Conservation (phyloP, 2,329 filamentous ascomycete genomes). For the Xylariales sp. region DNA sequence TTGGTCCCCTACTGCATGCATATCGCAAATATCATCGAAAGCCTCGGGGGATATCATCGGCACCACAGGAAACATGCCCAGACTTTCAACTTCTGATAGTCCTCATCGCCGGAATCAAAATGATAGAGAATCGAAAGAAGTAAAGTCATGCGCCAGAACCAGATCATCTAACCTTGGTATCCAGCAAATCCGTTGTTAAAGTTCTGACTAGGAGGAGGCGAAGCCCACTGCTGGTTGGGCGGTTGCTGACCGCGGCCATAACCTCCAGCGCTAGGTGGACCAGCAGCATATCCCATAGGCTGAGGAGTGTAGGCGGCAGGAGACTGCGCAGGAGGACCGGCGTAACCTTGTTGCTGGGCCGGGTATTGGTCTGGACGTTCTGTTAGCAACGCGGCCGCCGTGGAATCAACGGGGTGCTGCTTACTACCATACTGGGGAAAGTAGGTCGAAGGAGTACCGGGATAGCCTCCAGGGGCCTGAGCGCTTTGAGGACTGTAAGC, state of each 20-base stretch:
- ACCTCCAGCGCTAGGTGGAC: constrained; percentile 71
- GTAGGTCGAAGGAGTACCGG: constrained; percentile 73
- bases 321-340: constrained; percentile 56
- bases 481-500: constrained; percentile 69
- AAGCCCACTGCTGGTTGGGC: constrained; percentile 51
- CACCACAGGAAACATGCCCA: background rate
- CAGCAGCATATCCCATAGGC: constrained; percentile 67
- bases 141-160: background rate
- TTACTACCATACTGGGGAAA: constrained; percentile 91
- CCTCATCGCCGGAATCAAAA: background rate
- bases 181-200: constrained; percentile 59
- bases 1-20: constrained; percentile 2
- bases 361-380: constrained; percentile 42
- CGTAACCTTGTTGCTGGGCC: constrained; percentile 64
- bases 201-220: constrained; percentile 48
- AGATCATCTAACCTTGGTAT: constrained; percentile 56
- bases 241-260: constrained; percentile 72
- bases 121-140: background rate
- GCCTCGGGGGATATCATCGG: constrained; percentile 4
- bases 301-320: constrained; percentile 60
- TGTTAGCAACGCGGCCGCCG: constrained; percentile 29
- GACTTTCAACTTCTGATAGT: background rate
- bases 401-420: constrained; percentile 21
- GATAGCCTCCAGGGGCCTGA: constrained; percentile 64
- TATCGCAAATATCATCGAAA: constrained; percentile 1